Conservation (phyloP, 768 basidiomycete genomes). For the Leccinum pellstonianum region DNA sequence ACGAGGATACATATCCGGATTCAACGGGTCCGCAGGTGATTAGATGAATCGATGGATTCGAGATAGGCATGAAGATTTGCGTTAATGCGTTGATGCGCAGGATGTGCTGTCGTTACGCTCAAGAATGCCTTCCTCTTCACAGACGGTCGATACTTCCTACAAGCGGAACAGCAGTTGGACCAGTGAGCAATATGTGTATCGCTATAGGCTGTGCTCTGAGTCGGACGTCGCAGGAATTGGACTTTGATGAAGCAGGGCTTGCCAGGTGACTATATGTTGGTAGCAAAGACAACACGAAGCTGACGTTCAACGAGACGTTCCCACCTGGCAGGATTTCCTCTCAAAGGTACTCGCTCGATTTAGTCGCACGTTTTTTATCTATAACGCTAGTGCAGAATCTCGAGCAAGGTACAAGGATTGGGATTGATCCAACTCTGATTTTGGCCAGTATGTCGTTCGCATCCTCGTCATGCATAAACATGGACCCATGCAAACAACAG, state of each 20-base stretch:
- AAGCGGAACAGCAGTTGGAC: conserved; percentile 89
- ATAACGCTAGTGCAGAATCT: conserved; percentile 48
- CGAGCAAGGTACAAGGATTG: conserved; percentile 60
- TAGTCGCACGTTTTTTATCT: background rate
- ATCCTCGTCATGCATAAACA: conserved; percentile 13
- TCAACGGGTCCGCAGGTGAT: conserved; percentile 89
- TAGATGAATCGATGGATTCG: background rate
- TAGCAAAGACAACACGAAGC: conserved; percentile 4
- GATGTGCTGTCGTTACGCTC: conserved; percentile 73
- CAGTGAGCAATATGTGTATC: conserved; percentile 41
- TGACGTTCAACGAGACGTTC: conserved; percentile 57
- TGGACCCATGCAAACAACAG: conserved; percentile 32
- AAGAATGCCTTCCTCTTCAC: conserved; percentile 84
- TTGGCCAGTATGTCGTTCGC: conserved; percentile 48
- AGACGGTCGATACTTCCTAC: conserved; percentile 93
- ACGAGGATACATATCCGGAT: conserved; percentile 88
- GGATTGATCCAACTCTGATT: conserved; percentile 80
- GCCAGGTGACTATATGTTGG: conserved; percentile 48
- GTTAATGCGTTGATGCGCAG: conserved; percentile 36
- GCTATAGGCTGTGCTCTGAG: conserved; percentile 2
- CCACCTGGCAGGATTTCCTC: conserved; percentile 88
- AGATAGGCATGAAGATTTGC: background rate
- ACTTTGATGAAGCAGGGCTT: conserved; percentile 89
- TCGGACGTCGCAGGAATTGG: conserved; percentile 65
- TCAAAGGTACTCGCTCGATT: conserved; percentile 48